phyloP scores from a whole-genome alignment of 2,329 filamentous ascomycete genomes.

The Paramyrothecium sp. region DNA sequence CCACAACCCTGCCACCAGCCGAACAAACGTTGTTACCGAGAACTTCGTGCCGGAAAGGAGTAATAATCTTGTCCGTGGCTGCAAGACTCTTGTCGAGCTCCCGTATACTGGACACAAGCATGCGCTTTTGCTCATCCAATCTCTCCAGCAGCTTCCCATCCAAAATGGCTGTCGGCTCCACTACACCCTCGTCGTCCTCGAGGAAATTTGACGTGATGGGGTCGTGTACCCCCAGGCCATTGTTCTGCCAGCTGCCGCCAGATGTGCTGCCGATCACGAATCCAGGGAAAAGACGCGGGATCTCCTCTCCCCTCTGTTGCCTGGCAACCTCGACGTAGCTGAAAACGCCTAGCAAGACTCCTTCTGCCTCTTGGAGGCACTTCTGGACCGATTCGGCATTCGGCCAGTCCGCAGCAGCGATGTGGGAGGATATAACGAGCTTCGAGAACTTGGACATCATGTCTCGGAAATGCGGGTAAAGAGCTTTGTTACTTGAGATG shows the following conservation, averaged over 20 bases:
- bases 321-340: slow-evolving; percentile 95
- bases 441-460: slow-evolving; percentile 99
- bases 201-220: slow-evolving; percentile 79
- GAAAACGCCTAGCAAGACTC: slow-evolving; percentile 88
- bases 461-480: slow-evolving; percentile 96
- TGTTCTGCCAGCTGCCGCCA: slow-evolving; percentile 86
- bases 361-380: slow-evolving; percentile 95
- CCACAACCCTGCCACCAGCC: slow-evolving; percentile 76
- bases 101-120: slow-evolving; percentile 81
- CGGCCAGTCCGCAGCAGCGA: slow-evolving; percentile 93
- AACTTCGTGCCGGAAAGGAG: slow-evolving; percentile 71
- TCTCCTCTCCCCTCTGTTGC: slow-evolving; percentile 89
- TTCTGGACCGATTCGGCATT: slow-evolving; percentile 92
- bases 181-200: slow-evolving; percentile 72
- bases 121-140: slow-evolving; percentile 80
- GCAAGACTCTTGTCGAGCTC: slow-evolving; percentile 82
- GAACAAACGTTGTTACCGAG: slow-evolving; percentile 81
- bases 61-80: slow-evolving; percentile 78
- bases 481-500: slow-evolving; percentile 94
- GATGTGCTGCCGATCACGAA: slow-evolving; percentile 84
- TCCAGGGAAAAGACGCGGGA: slow-evolving; percentile 87
- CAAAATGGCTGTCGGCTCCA: slow-evolving; percentile 71
- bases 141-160: slow-evolving; percentile 78
- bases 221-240: slow-evolving; percentile 63
- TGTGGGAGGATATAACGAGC: slow-evolving; percentile 94